Evolutionary conservation across 2,329 filamentous ascomycete species (phyloP), one percentile per base, ranked within the genome.

Genomic region (Chaetomiaceae sp.): DNA sequence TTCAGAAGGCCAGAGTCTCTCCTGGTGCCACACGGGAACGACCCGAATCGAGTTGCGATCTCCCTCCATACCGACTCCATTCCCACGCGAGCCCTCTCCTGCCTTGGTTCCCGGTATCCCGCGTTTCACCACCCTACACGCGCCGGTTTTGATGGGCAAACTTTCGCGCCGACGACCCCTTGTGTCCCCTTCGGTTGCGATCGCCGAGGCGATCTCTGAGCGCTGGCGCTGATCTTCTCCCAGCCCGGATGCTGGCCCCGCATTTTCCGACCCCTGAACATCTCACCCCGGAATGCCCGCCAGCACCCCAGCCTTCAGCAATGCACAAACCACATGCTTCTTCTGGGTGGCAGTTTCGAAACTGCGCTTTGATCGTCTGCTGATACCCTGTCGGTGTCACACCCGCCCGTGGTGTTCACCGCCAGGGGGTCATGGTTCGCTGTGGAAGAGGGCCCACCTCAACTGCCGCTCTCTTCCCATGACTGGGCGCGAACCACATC

Each of bases 211-310:
- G 43, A 48, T 52, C 49, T 20, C 46, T 42, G 39, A 23, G 38
- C 12, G 33, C 19, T 27, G n/a, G 38, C 17, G 53, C 33, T 25
- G 51, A 56, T 56, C 51, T 49, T 54, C 52, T 27, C 44, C 48
- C 41, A 52, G 42, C 38, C 41, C 50, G 39, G 46, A 33, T 30
- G 33, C 25, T 10, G 31, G 39, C 51, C 39, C 54, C 54, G 51
- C 51, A 51, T 42, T 41, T 48, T 4, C 19, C n/a, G 27, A 31
- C 55, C 49, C 55, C 55, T 56, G 55, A 54, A 45, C 44, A 54
- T 56, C 54, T 50, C 40, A 16, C 19, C 21, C 16, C 39, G 37
- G 21, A 49, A 33, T n/a, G 35, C 34, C 35, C 20, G 25, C 10
- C 19, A 13, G 9, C 38, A 39, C 20, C 4, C 27, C 44, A 37